Evolutionary conservation across 768 basidiomycete species (phyloP).

Genomic region (Panaeolus cyanescens): DNA sequence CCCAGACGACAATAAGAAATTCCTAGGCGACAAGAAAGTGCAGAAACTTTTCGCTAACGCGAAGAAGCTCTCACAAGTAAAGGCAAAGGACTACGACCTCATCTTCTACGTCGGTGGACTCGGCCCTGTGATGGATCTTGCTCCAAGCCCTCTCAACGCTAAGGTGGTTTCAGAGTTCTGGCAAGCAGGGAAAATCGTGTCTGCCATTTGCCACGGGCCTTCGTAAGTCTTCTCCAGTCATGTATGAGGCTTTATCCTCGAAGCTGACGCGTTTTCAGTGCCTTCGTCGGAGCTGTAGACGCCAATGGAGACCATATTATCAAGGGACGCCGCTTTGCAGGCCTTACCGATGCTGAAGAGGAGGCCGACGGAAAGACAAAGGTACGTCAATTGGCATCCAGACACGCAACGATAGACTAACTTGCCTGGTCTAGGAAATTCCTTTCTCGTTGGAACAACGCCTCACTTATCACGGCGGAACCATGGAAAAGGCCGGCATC

Average conservation of each 20-base stretch:
- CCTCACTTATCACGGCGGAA: constrained; percentile 63
- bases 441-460: constrained; percentile 75
- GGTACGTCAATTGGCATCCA: constrained; percentile 25
- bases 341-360: constrained; percentile 76
- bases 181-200: constrained; percentile 60
- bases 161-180: constrained; percentile 68
- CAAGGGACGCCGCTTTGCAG: constrained; percentile 54
- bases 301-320: constrained; percentile 66
- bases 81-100: constrained; percentile 62
- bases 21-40: constrained; percentile 56
- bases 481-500: constrained; percentile 54
- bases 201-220: constrained; percentile 82
- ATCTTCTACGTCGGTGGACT: constrained; percentile 82
- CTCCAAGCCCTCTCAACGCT: constrained; percentile 54
- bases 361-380: constrained; percentile 43
- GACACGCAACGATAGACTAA: not conserved
- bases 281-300: constrained; percentile 59
- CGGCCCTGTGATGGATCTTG: constrained; percentile 74
- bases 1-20: constrained; percentile 56
- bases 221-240: constrained; percentile 45
- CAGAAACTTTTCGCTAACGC: constrained; percentile 53
- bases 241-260: too few species aligned
- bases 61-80: constrained; percentile 61
- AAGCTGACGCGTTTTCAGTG: too few species aligned
- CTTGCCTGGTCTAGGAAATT: constrained; percentile 37